Conservation (phyloP, 2,329 filamentous ascomycete species). For the Sporothrix mexicana region DNA sequence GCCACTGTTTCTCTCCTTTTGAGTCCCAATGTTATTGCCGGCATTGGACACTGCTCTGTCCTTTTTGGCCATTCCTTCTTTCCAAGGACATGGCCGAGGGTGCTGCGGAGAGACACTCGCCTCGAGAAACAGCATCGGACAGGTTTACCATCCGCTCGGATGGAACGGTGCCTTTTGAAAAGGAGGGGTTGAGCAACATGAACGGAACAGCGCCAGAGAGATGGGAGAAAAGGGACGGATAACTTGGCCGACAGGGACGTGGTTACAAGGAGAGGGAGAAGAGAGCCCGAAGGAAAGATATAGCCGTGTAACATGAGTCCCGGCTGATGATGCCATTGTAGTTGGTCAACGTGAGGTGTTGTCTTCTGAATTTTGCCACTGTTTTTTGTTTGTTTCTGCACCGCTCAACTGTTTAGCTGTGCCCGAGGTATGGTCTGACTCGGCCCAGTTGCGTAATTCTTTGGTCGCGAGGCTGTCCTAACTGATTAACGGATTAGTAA, state of each 20-base stretch:
- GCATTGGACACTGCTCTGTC: neutral
- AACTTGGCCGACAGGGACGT: no score
- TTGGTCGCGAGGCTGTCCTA: no score
- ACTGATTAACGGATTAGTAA: neutral
- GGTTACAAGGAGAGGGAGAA: no score
- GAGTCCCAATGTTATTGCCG: neutral
- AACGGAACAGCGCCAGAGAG: neutral
- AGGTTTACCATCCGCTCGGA: neutral
- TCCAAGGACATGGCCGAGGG: neutral
- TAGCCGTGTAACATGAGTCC: no score
- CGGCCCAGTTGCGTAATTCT: neutral
- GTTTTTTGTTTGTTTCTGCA: neutral
- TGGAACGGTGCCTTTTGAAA: neutral
- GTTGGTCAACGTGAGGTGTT: neutral
- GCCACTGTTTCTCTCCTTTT: neutral
- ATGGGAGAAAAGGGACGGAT: neutral
- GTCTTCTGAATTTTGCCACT: neutral
- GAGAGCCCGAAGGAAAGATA: no score
- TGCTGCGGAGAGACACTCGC: neutral
- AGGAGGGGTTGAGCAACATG: no score
- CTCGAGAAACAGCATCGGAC: slow-evolving; percentile 7
- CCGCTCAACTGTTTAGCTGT: no score
- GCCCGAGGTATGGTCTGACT: neutral
- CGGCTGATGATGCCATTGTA: neutral
- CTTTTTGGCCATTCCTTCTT: no score